Base-by-base conservation (phyloP, 208 protist species). In the Naegleria gruberi region DNA sequence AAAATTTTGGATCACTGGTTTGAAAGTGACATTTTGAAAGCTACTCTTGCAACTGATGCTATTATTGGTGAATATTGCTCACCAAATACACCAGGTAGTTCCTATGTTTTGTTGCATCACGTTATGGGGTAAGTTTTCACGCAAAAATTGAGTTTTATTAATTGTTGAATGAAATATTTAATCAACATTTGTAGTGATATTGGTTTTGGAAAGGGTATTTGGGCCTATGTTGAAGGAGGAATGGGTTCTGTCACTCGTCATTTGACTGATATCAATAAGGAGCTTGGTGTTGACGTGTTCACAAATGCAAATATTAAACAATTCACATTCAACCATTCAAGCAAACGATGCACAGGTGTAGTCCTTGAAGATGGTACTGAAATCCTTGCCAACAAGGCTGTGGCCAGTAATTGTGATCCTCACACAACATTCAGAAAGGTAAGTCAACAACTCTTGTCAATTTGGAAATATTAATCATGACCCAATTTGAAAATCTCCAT, bases 101-200 rank as follows among this genome's bases (percentile, higher is more conserved):
- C 57, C 8, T 95, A 95, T 51, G 94, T 95, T 0, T 90, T 95
- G 4, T 74, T 95, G 0, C 94, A 95, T 89, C 94, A 95, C 73
- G 91, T 93, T 40, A 94, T 94, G 93, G 93, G 93, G 37, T 65
- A 65, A 30, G 51, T 65, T 55, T 65, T 65, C 46, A 55, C 15
- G 46, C 15, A 15, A 19, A 15, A 19, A 19, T 55, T 55, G 5
- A 15, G 15, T 55, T 19, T 55, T 55, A 15, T 55, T 15, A 55
- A 55, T 55, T 19, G 5, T 55, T 5, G 5, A 5, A 55, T 19
- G 8, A 55, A 55, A 19, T 55, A 55, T 55, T 55, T 5, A 55
- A 19, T 15, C 46, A 19, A 5, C 46, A 55, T 55, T 5, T 55
- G 30, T 19, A 65, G 51, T 65, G 84, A 88, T 88, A 42, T 65